Percentiles rank a stretch among this genome's conserved stretches.
These are phyloP conservation scores for Aspergillus ochraceus DNA, from an alignment of 2,329 filamentous ascomycete species.

Conservation along the genomic window DNA sequence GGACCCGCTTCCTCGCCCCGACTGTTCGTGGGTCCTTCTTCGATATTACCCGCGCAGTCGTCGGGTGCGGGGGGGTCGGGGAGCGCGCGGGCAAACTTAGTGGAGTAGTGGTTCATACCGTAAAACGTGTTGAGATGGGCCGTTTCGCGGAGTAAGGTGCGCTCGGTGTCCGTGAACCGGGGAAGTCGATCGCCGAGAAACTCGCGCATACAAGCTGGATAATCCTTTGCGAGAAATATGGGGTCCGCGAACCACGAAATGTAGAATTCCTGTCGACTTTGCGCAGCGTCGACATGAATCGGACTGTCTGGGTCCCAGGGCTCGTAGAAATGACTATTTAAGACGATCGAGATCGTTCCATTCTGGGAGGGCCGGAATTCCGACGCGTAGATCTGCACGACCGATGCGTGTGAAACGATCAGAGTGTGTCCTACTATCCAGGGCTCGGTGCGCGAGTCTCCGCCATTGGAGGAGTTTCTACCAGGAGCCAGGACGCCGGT, in stretches of 20 bases:
- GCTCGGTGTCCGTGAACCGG: not conserved
- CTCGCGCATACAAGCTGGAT: constrained; percentile 29
- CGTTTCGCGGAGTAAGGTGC: not conserved
- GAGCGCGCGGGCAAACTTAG: constrained; percentile 8
- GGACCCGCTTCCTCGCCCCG: constrained; percentile 3
- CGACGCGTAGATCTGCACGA: not conserved
- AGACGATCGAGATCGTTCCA: constrained; percentile 1
- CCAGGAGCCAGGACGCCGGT: constrained; percentile 7
- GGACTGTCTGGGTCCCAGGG: constrained; percentile 22
- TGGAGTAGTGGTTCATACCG: constrained; percentile 19
- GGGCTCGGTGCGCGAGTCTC: constrained; percentile 5
- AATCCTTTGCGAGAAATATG: constrained; percentile 41
- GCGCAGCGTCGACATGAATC: constrained; percentile 18
- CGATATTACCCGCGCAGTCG: constrained; percentile 13
- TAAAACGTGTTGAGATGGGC: constrained; percentile 10
- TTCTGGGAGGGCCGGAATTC: constrained; percentile 1
- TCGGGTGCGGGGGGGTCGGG: constrained; percentile 3
- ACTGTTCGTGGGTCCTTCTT: constrained; percentile 6
- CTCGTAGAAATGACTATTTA: constrained; percentile 30
- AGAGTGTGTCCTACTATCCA: constrained; percentile 7
- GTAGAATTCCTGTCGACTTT: constrained; percentile 23
- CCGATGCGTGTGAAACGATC: constrained; percentile 5
- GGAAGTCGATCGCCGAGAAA: constrained; percentile 8
- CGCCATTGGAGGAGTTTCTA: not conserved
- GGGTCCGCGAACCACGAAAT: constrained; percentile 43